Evolutionary conservation across 176 grass and related monocot species (phyloP).

Genomic region (Oropetium thomaeum): DNA sequence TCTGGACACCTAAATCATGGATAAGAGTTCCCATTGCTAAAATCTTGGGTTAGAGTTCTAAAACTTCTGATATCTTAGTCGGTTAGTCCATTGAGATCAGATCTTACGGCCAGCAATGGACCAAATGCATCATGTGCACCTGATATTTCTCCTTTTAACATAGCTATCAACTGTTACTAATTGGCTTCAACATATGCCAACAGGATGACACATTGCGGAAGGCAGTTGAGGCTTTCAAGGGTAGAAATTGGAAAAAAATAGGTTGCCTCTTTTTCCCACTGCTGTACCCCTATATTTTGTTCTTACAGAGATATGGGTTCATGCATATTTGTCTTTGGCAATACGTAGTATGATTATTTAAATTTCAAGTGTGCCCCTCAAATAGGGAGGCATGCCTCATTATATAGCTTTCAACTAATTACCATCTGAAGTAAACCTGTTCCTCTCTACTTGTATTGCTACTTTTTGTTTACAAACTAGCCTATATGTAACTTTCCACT

Average conservation of each 20-base stretch:
- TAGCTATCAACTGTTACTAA: constrained; percentile 23
- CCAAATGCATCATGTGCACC: too few species aligned
- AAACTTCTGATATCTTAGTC: too few species aligned
- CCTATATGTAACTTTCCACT: not conserved
- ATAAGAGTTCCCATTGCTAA: too few species aligned
- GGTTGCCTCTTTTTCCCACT: constrained; percentile 43
- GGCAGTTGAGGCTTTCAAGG: constrained; percentile 85
- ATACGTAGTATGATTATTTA: not conserved
- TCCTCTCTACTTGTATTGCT: not conserved
- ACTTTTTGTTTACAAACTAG: not conserved
- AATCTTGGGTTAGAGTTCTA: too few species aligned
- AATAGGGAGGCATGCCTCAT: not conserved
- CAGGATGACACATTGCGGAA: constrained; percentile 87
- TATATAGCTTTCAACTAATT: not conserved
- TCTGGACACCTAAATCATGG: too few species aligned
- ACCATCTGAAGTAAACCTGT: not conserved
- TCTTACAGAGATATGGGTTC: not conserved
- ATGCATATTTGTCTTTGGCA: not conserved
- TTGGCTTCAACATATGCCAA: constrained; percentile 28
- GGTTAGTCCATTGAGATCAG: too few species aligned
- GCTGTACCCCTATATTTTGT: not conserved
- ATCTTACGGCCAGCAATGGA: too few species aligned
- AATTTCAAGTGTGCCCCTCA: not conserved
- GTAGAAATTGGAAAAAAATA: constrained; percentile 99
- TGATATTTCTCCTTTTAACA: too few species aligned